Evolutionary conservation across 2,329 filamentous ascomycete genomes (phyloP), one percentile per base, ranked within the genome.

Genomic region (Fusarium sterilihyphosum): DNA sequence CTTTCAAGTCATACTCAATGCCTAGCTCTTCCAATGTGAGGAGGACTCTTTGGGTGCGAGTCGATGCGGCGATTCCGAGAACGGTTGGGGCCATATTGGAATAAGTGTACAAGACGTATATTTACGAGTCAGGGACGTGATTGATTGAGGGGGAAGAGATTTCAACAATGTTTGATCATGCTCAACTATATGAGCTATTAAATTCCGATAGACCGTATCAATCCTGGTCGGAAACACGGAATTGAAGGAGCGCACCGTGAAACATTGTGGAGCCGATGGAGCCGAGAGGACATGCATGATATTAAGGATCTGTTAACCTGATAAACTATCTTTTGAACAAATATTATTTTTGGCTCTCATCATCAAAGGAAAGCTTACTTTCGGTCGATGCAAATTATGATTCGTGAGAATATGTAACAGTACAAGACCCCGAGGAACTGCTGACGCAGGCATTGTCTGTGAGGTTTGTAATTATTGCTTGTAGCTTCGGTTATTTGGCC

Each of bases 121-220:
- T 6, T 57, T 24, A 20, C 31, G 13, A 33, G 31, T 1, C 10
- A 31, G 6, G 12, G 17, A 17, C 22, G 33, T 5, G 22, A 24
- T 35, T 35, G 3, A 17, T 2, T 52, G 22, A 24, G 5, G 5
- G 4, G 3, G 12, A 35, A 33, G 0, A 14, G 2, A 18, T 24
- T 33, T n/a, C 33, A 24, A 8, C 16, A 20, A 35, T 13, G 0
- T 3, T 43, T n/a, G 6, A 43, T 5, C 8, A 43, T 43, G 8
- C 6, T 5, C 22, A n/a, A 12, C 8, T 16, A 43, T 43, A 16
- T 52, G 49, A 52, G 31, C n/a, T 52, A 24, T 52, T 52, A 20
- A 52, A 35, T 24, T 1, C 6, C 29, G 8, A 24, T 35, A 11
- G 11, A 35, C 16, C 17, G 2, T 6, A 5, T 4, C 31, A 35